These are phyloP conservation scores for Malus sieversii DNA, from an alignment of 306 rosid species.

Conservation along the genomic window DNA sequence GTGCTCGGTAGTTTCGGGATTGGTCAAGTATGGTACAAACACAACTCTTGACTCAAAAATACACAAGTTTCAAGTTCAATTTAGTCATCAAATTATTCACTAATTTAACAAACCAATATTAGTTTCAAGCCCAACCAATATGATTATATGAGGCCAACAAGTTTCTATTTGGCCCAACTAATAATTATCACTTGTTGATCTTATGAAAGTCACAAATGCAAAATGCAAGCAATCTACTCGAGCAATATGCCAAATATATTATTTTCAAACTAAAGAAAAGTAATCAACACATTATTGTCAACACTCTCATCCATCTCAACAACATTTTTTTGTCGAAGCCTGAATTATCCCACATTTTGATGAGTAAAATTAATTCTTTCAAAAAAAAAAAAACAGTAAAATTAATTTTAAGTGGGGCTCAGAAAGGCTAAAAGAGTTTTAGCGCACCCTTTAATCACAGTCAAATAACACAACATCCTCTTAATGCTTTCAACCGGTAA, in stretches of 20 bases:
- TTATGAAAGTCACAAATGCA: neutral
- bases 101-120: neutral
- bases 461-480: no score
- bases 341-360: no score
- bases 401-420: no score
- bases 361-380: no score
- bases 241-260: no score
- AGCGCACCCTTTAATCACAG: rapidly evolving
- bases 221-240: neutral
- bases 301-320: neutral
- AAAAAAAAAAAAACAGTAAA: no score
- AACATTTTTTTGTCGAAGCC: neutral
- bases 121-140: neutral
- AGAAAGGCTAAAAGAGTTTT: no score
- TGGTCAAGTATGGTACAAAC: no score
- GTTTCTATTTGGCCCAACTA: neutral
- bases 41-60: neutral
- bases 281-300: neutral
- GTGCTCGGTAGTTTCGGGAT: no score
- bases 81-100: neutral
- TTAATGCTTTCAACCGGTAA: neutral
- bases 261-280: no score
- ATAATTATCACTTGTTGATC: neutral
- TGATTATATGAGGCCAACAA: neutral
- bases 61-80: neutral